phyloP scores from a whole-genome alignment of 2,329 filamentous ascomycete species.

The Claviceps sorghi region DNA sequence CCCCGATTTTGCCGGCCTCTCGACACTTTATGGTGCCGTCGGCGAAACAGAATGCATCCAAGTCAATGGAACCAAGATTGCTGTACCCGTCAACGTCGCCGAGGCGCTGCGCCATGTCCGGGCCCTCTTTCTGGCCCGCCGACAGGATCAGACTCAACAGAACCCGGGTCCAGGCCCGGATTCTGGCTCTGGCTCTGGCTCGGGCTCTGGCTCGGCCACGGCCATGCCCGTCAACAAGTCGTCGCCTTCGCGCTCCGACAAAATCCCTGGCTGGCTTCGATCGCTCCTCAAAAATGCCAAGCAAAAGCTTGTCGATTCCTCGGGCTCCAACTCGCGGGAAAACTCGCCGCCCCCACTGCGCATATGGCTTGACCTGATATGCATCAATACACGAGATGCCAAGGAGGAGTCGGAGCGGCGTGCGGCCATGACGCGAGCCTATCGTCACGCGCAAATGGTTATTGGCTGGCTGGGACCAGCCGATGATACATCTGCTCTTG shows the following conservation, averaged over 20 bases:
- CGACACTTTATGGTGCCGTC: conserved; percentile 16
- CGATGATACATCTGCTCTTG: conserved; percentile 14
- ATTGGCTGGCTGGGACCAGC: conserved; percentile 20
- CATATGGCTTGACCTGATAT: conserved; percentile 20
- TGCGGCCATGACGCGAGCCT: conserved; percentile 16
- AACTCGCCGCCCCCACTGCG: conserved; percentile 9
- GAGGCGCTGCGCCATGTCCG: conserved; percentile 19
- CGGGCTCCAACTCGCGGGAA: neutral
- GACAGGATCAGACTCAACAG: neutral
- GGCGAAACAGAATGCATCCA: conserved; percentile 16
- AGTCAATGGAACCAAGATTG: conserved; percentile 14
- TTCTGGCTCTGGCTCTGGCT: neutral
- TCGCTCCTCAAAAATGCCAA: conserved; percentile 8
- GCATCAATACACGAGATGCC: conserved; percentile 15
- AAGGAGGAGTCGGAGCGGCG: conserved; percentile 15
- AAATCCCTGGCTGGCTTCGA: conserved; percentile 10
- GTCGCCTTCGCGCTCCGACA: conserved; percentile 7
- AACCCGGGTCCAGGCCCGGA: neutral
- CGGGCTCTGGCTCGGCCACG: neutral
- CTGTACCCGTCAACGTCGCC: conserved; percentile 15
- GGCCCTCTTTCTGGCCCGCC: conserved; percentile 16
- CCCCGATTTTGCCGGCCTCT: conserved; percentile 17
- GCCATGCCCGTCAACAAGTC: neutral
- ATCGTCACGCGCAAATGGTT: conserved; percentile 17
- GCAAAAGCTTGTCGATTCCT: conserved; percentile 4